Conservation (phyloP, 768 basidiomycete genomes). For the Boletus edulis region DNA sequence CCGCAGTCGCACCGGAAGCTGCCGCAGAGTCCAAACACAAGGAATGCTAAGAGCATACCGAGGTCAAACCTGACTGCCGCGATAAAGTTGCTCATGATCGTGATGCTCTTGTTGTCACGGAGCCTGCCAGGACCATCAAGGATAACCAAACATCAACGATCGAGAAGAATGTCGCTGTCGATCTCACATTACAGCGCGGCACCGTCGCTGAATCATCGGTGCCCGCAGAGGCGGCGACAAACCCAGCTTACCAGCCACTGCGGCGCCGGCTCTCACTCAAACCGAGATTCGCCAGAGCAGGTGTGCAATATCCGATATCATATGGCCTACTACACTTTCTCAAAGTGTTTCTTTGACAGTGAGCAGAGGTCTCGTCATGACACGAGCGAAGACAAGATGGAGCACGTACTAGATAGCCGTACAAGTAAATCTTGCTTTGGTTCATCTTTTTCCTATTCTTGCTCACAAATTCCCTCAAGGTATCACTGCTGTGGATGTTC, state of each 20-base stretch:
- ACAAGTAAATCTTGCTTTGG: neutral
- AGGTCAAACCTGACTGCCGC: neutral
- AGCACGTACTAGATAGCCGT: neutral
- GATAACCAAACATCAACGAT: neutral
- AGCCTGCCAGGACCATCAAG: no score
- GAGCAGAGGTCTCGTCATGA: neutral
- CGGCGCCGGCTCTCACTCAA: neutral
- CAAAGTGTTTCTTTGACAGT: neutral
- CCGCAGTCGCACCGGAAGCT: slow-evolving; percentile 11
- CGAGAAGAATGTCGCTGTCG: neutral
- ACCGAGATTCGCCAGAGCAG: neutral
- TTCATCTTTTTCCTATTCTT: neutral
- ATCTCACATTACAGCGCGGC: no score
- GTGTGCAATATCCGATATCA: neutral
- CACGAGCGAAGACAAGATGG: neutral
- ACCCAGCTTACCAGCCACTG: no score
- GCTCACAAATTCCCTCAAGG: neutral
- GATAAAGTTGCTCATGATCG: neutral
- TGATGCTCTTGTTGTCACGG: neutral
- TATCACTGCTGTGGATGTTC: neutral
- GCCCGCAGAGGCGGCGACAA: no score
- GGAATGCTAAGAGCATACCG: neutral
- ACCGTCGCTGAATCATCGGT: no score
- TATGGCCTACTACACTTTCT: neutral
- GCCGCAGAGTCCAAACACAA: slow-evolving; percentile 4